Percentiles rank a stretch among this genome's conserved stretches.
Conservation (phyloP, 1,284 basidiomycete genomes). For the Lentinus polychrous region DNA sequence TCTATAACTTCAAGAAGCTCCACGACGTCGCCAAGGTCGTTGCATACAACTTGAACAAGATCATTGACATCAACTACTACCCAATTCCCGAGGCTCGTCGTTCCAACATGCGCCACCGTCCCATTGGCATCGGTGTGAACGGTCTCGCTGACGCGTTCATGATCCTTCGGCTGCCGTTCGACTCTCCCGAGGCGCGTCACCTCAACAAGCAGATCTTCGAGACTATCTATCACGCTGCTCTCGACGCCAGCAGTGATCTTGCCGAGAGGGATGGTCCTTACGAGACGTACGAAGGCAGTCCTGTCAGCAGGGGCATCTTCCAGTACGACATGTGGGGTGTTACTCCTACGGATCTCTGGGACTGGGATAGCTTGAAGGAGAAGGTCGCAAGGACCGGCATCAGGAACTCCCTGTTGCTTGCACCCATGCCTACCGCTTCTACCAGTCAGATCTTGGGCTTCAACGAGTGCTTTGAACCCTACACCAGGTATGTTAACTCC, state of each 20-base stretch:
- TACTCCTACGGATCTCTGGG: constrained; percentile 91
- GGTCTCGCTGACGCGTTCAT: constrained; percentile 99
- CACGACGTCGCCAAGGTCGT: constrained; percentile 94
- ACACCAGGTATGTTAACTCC: constrained; percentile 62
- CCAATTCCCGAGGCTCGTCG: constrained; percentile 86
- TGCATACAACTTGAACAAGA: constrained; percentile 87
- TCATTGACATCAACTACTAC: constrained; percentile 94
- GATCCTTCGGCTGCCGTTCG: constrained; percentile 94
- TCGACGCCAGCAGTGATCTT: constrained; percentile 90
- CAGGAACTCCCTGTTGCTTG: constrained; percentile 90
- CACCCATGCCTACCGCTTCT: constrained; percentile 98
- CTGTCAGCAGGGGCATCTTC: constrained; percentile 82
- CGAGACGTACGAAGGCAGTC: constrained; percentile 89
- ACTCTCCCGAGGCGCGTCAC: constrained; percentile 80
- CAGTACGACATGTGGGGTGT: constrained; percentile 97
- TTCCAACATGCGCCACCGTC: constrained; percentile 97
- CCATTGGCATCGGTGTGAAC: constrained; percentile 97
- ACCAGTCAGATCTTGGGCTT: constrained; percentile 98
- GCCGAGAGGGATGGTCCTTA: constrained; percentile 83
- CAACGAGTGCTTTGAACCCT: constrained; percentile 98
- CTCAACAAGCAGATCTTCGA: constrained; percentile 98
- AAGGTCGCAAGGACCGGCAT: constrained; percentile 86
- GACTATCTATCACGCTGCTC: constrained; percentile 96
- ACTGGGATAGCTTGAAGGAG: constrained; percentile 86
- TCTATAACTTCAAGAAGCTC: constrained; percentile 91